phyloP scores from a whole-genome alignment of 345 rosid genomes.

The Passiflora organensis region DNA sequence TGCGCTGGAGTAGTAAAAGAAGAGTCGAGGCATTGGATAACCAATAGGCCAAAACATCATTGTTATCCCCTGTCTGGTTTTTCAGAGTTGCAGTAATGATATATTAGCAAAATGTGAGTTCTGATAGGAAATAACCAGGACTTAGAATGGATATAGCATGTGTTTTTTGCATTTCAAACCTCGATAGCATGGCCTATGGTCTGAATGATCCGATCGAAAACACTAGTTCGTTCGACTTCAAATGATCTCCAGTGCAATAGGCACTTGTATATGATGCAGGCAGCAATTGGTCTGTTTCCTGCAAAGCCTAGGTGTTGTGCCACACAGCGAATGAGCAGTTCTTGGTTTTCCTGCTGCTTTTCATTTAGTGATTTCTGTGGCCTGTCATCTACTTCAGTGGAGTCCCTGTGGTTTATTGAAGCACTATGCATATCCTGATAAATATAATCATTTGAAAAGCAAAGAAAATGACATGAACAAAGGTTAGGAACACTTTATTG shows the following conservation, averaged over 20 bases:
- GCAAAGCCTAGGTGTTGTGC: constrained; percentile 84
- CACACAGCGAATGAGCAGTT: constrained; percentile 84
- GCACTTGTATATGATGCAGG: constrained; percentile 90
- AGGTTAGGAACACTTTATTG: too few relatives aligned
- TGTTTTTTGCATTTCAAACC: constrained; percentile 37
- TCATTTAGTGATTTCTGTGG: constrained; percentile 89
- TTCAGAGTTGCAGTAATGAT: constrained; percentile 6
- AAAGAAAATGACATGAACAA: too few relatives aligned
- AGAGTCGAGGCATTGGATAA: constrained; percentile 91
- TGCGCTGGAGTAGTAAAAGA: constrained; percentile 82
- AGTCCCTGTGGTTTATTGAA: constrained; percentile 63
- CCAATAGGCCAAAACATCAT: constrained; percentile 83
- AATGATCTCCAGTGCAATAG: constrained; percentile 94
- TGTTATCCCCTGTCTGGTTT: constrained; percentile 93
- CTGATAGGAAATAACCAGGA: too few relatives aligned
- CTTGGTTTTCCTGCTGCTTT: constrained; percentile 95
- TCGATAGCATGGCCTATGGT: constrained; percentile 88
- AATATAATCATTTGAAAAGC: too few relatives aligned
- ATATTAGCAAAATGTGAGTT: constrained; percentile 19
- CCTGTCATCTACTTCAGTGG: constrained; percentile 60
- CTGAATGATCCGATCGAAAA: constrained; percentile 89
- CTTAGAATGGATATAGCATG: not conserved
- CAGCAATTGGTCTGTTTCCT: constrained; percentile 76
- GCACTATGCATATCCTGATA: constrained; percentile 69
- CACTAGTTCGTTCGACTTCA: constrained; percentile 89